These are phyloP conservation scores for Nepenthes alata DNA, from an alignment of 179 eudicot species.

Conservation along the genomic window DNA sequence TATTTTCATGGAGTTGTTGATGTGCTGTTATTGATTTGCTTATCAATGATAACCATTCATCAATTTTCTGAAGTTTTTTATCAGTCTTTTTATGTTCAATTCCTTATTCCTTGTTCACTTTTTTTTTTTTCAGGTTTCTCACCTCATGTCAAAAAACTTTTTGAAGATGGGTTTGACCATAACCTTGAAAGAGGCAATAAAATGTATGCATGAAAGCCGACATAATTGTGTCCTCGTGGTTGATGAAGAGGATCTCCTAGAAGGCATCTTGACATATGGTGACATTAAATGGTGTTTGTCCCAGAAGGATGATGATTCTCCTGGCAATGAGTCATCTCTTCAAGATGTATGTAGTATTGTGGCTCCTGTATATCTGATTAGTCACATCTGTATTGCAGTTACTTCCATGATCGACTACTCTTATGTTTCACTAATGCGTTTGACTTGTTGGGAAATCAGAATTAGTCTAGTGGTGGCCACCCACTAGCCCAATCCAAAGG, in stretches of 20 bases:
- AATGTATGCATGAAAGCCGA: constrained; percentile 53
- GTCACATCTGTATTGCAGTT: not conserved
- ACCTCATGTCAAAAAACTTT: constrained; percentile 64
- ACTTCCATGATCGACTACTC: not conserved
- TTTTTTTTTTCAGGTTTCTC: constrained; percentile 48
- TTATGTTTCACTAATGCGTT: not conserved
- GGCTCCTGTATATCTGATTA: constrained; percentile 1
- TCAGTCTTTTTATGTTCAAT: not conserved
- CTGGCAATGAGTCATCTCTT: constrained; percentile 19
- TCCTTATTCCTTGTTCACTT: constrained; percentile 3
- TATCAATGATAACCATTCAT: too few relatives aligned
- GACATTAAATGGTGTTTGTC: constrained; percentile 55
- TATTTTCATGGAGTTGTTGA: not conserved
- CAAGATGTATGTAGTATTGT: constrained; percentile 48
- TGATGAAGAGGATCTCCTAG: constrained; percentile 64
- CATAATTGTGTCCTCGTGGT: constrained; percentile 66
- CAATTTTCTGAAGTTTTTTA: not conserved
- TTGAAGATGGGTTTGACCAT: constrained; percentile 34
- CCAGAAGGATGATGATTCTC: constrained; percentile 29
- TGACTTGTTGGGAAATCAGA: not conserved
- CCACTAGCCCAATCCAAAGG: too few relatives aligned
- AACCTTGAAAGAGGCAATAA: constrained; percentile 57
- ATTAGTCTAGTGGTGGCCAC: too few relatives aligned
- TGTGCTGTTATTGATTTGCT: too few relatives aligned
- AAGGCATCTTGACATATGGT: constrained; percentile 81